These are phyloP conservation scores for Smittium mucronatum DNA, from an alignment of 371 early-diverging fungal genomes.

Conservation along the genomic window DNA sequence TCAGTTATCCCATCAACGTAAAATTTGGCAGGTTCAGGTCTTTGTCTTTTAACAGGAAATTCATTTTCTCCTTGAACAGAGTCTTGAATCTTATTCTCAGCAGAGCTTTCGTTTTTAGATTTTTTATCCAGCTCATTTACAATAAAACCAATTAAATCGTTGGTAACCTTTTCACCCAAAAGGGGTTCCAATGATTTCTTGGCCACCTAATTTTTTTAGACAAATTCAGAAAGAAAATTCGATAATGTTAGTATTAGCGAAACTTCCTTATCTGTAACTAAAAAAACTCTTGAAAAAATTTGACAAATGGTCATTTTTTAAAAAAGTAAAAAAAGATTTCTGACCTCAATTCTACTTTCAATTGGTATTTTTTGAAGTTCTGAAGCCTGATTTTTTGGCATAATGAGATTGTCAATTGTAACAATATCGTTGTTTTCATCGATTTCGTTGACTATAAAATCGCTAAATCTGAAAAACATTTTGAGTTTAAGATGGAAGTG, in stretches of 20 bases:
- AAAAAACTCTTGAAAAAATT: too few relatives aligned
- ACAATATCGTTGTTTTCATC: constrained; percentile 50
- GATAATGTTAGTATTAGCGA: too few relatives aligned
- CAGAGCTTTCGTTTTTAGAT: too few relatives aligned
- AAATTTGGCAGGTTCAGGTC: constrained; percentile 8
- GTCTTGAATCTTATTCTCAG: constrained; percentile 19
- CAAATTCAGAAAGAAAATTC: too few relatives aligned
- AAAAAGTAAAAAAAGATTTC: neutral
- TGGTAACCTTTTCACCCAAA: constrained; percentile 20
- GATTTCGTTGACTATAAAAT: constrained; percentile 92
- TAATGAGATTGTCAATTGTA: neutral
- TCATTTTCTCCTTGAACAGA: constrained; percentile 16
- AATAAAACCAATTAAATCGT: neutral
- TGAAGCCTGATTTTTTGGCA: neutral
- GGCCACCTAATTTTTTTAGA: neutral
- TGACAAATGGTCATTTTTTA: too few relatives aligned
- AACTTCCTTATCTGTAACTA: too few relatives aligned
- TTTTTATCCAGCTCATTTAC: neutral
- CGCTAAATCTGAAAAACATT: constrained; percentile 27
- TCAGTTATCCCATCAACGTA: constrained; percentile 30
- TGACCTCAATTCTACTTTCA: neutral
- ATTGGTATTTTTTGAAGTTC: neutral
- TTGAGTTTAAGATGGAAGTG: too few relatives aligned
- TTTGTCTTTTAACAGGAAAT: neutral
- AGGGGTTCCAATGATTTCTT: neutral